These are phyloP conservation scores for Cyanodermella asteris DNA, from an alignment of 2,329 filamentous ascomycete genomes.

Conservation along the genomic window DNA sequence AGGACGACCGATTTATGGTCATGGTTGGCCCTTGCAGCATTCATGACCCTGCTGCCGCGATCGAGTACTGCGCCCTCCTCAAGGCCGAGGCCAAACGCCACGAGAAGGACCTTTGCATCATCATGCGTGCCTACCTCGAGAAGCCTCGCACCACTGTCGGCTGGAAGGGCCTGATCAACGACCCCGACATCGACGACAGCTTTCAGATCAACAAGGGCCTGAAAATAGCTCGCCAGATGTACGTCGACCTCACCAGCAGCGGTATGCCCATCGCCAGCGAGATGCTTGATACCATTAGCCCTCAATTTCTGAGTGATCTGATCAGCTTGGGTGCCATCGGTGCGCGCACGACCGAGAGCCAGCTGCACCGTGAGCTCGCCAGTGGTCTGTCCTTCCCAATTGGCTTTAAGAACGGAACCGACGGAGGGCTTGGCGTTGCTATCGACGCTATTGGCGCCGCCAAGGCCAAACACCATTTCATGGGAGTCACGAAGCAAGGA, in stretches of 20 bases:
- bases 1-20: constrained; percentile 42
- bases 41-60: constrained; percentile 74
- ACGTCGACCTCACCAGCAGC: constrained; percentile 72
- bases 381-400: constrained; percentile 91
- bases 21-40: constrained; percentile 93
- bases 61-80: constrained; percentile 80
- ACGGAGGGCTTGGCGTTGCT: constrained; percentile 70
- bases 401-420: constrained; percentile 98
- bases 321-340: constrained; percentile 83
- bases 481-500: constrained; percentile 91
- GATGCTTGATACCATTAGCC: constrained; percentile 95
- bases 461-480: constrained; percentile 81
- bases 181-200: constrained; percentile 92
- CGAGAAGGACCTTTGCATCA: constrained; percentile 70
- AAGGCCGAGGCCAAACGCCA: constrained; percentile 69
- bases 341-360: constrained; percentile 88
- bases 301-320: constrained; percentile 85
- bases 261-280: constrained; percentile 95
- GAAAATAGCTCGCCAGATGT: constrained; percentile 66
- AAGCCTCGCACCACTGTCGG: constrained; percentile 95
- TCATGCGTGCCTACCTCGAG: constrained; percentile 97
- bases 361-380: constrained; percentile 84
- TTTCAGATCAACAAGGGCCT: constrained; percentile 99
- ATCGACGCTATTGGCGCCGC: constrained; percentile 92
- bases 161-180: constrained; percentile 98